Base-by-base conservation (phyloP, 768 basidiomycete species). In the Dacryopinax spathularia region DNA sequence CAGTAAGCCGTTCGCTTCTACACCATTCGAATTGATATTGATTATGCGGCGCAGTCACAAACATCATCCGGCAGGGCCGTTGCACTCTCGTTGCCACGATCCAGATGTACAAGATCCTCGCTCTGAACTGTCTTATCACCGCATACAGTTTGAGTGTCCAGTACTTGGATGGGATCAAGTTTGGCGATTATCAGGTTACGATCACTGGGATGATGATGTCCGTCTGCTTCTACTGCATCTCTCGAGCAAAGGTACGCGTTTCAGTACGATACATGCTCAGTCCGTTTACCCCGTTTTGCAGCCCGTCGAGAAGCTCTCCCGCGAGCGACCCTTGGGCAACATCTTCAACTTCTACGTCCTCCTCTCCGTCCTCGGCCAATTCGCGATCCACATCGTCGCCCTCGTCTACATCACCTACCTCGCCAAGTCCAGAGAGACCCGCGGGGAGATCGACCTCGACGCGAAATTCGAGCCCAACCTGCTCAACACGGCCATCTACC, bases 101-200 rank as follows among this genome's bases (percentile, higher is more conserved):
- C 62, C 96, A 99, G 76, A 99, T 99, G 96, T 99, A 97, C 84
- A 96, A 97, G 79, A 99, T 99, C 68, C 79, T 99, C 35, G 96
- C 95, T 1, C 77, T 99, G 63, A 99, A 98, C 72, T 98, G 96
- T 71, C 79, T 99, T 39, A 99, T 98, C 75, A 95, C 94, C 2
- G 96, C 96, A n/a, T 98, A 95, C 77, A 94, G 91, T 72, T 79
- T 98, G 65, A 93, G 90, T 68, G 96, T 98, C 33, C 94, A 95
- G 73, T 97, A 99, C 71, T 80, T 99, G 1, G 95, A 98, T 67
- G 96, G 96, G 20, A 97, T 99, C 81, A 98, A 98, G 75, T 97
- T 94, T 74, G 96, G 96, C 15, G 96, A 99, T 73, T 99, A 99
- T 73, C 95, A 99, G 72, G 88, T 96, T 34, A 97, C 95, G 1